These are phyloP conservation scores for Magnusiomyces ingens DNA, from an alignment of 1,139 yeast genomes.

Conservation along the genomic window DNA sequence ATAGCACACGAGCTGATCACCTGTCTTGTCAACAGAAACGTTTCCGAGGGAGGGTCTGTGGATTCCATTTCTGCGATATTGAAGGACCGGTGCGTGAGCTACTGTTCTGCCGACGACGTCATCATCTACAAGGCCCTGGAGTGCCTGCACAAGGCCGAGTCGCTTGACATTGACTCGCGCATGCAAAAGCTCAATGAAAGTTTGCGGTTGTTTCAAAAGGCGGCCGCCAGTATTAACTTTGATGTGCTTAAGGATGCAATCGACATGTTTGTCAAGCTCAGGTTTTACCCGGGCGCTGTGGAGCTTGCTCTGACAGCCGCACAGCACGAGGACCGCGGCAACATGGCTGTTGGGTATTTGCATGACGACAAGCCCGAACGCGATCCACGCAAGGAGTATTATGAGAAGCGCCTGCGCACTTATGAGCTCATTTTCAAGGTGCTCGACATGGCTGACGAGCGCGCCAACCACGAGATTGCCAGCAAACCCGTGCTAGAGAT, in stretches of 20 bases:
- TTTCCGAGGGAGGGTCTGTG: slow-evolving; percentile 87
- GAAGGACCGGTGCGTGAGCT: slow-evolving; percentile 91
- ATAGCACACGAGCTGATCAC: slow-evolving; percentile 81
- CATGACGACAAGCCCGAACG: slow-evolving; percentile 43
- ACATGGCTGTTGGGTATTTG: slow-evolving; percentile 48
- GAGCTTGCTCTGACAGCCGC: slow-evolving; percentile 77
- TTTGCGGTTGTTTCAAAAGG: slow-evolving; percentile 67
- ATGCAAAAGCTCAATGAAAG: slow-evolving; percentile 68
- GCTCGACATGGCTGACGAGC: slow-evolving; percentile 62
- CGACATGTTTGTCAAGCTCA: slow-evolving; percentile 67
- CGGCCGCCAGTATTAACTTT: slow-evolving; percentile 67
- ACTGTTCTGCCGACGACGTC: slow-evolving; percentile 91
- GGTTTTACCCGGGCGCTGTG: slow-evolving; percentile 79
- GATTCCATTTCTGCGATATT: slow-evolving; percentile 82
- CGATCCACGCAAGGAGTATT: slow-evolving; percentile 43
- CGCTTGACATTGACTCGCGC: slow-evolving; percentile 59
- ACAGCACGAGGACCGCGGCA: slow-evolving; percentile 55
- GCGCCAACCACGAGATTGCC: slow-evolving; percentile 35
- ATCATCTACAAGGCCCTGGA: slow-evolving; percentile 91
- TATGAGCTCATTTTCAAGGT: slow-evolving; percentile 71
- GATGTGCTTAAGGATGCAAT: slow-evolving; percentile 81
- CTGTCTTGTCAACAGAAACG: slow-evolving; percentile 80
- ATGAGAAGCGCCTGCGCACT: slow-evolving; percentile 47
- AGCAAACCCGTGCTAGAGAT: not conserved
- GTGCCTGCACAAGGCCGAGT: slow-evolving; percentile 68